Evolutionary conservation across 768 basidiomycete genomes (phyloP), one percentile per base, ranked within the genome.

Genomic region (Lactarius pseudohatsudake): DNA sequence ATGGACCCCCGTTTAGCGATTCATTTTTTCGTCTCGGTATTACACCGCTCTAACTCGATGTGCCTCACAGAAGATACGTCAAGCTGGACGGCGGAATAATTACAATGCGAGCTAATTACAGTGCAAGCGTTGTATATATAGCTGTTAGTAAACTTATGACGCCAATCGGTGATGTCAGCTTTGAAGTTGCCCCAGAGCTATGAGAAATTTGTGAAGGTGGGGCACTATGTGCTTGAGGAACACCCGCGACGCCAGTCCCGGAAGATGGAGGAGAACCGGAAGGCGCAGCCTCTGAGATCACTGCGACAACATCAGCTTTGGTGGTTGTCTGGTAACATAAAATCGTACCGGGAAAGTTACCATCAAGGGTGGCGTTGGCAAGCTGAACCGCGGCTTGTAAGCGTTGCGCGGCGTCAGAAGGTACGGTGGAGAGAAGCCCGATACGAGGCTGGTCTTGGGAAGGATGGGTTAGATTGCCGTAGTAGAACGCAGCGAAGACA

Each of bases 371-470:
- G n/a, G 59, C 64, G 9, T 77, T 82, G 8, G 61, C 56, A 22
- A 72, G 71, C 9, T 57, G 47, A 59, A 83, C 72, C 16, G 78
- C 81, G 1, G 73, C 69, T 38, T 76, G 72, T 11, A 84, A 71
- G 20, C 67, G 68, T 30, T 78, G 77, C 2, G 72, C 78, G 1
- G 86, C 87, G 68, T 89, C 81, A 3, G 69, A 13, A 1, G 89
- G 86, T 1, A 91, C 86, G 0, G 89, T 91, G 18, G 90, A 91
- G 55, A 88, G 76, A 40, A 92, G 79, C 11, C 90, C 91, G 53
- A 92, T 82, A 13, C 84, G 84, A 2, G 91, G 87, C 2, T 84
- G 83, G 72, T 91, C 88, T 65, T 76, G 76, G 0, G 88, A 88
- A 1, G 90, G 90, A 65, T 86, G 81, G 0, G 82, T 83, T 47